A percentile compares a stretch with the other conserved stretches of the same genome.
phyloP scores from a whole-genome alignment of 768 basidiomycete species.

The Russula compacta region DNA sequence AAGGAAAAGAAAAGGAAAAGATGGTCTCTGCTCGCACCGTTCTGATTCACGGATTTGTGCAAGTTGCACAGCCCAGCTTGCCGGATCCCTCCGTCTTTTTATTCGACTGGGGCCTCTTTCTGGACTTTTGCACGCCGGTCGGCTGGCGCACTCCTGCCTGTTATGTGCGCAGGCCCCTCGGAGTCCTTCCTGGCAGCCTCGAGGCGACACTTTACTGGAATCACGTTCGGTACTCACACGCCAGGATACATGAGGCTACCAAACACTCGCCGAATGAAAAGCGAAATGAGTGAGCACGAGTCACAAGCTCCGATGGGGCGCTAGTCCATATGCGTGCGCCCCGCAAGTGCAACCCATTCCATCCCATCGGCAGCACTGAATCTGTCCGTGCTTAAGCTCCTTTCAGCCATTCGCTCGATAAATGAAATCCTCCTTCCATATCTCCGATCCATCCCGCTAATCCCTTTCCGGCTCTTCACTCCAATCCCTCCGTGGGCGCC shows the following conservation, averaged over 20 bases:
- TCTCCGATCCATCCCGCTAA: conserved; percentile 11
- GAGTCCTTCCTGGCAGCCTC: neutral
- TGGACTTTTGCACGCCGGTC: neutral
- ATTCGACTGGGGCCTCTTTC: neutral
- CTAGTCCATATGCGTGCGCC: too few species aligned
- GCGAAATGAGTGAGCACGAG: too few species aligned
- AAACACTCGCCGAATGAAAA: neutral
- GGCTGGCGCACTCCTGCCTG: neutral
- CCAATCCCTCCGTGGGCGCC: neutral
- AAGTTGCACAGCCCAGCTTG: conserved; percentile 1
- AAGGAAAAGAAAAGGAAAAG: neutral
- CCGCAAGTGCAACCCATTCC: too few species aligned
- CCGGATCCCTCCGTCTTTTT: conserved; percentile 12
- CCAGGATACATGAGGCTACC: conserved; percentile 12
- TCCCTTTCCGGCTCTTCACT: neutral
- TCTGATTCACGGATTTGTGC: neutral
- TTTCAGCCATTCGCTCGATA: neutral
- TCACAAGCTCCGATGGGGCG: too few species aligned
- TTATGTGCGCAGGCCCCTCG: neutral
- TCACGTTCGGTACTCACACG: neutral
- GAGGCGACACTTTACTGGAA: neutral
- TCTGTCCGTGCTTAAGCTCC: conserved; percentile 6
- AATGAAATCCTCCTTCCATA: conserved; percentile 6
- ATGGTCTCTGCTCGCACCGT: neutral
- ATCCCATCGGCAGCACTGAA: neutral